Evolutionary conservation across 257 asterid genomes (phyloP).

Genomic region (Petrea volubilis): DNA sequence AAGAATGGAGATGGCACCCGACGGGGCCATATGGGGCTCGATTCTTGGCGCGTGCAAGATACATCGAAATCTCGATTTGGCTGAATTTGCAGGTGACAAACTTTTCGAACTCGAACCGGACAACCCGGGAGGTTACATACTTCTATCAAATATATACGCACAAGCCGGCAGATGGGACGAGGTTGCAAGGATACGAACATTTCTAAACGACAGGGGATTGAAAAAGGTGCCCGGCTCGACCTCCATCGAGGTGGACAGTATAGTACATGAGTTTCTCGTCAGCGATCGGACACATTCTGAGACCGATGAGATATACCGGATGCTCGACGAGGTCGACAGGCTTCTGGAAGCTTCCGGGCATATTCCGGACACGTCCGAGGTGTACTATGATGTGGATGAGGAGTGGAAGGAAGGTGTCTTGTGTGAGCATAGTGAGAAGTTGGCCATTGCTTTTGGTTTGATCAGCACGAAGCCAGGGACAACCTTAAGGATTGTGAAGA

Average conservation of each 20-base stretch:
- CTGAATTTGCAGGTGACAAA: conserved; percentile 31
- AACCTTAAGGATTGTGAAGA: conserved; percentile 43
- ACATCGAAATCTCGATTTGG: conserved; percentile 40
- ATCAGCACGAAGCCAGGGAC: conserved; percentile 42
- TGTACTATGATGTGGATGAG: conserved; percentile 41
- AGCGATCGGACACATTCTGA: conserved; percentile 39
- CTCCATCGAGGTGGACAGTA: conserved; percentile 44
- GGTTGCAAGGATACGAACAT: conserved; percentile 42
- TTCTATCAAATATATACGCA: conserved; percentile 45
- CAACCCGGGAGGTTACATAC: conserved; percentile 36
- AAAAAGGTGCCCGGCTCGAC: conserved; percentile 52
- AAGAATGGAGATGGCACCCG: conserved; percentile 39
- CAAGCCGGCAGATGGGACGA: conserved; percentile 48
- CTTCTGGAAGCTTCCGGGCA: conserved; percentile 33
- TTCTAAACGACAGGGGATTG: conserved; percentile 43
- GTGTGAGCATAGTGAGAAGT: conserved; percentile 48
- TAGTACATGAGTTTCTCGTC: conserved; percentile 50
- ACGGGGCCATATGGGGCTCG: conserved; percentile 52
- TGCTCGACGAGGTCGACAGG: conserved; percentile 42
- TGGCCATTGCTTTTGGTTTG: conserved; percentile 52
- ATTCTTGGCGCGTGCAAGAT: conserved; percentile 44
- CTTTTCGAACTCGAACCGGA: conserved; percentile 39
- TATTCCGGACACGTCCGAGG: conserved; percentile 45
- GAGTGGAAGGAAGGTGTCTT: conserved; percentile 46
- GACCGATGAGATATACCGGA: conserved; percentile 36